Conservation (phyloP, 2,329 filamentous ascomycete species). For the Leptographium lundbergii region DNA sequence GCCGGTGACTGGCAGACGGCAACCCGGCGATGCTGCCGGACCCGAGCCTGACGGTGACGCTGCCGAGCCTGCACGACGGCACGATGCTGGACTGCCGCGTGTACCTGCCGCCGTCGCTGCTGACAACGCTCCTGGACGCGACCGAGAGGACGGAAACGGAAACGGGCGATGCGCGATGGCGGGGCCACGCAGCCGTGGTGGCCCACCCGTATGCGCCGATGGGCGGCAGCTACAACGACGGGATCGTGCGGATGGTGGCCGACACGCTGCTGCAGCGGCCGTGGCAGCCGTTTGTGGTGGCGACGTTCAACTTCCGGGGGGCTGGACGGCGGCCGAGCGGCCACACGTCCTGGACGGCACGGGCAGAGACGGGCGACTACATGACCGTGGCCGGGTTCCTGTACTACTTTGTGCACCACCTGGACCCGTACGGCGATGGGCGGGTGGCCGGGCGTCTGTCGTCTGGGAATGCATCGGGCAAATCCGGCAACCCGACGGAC, state of each 20-base stretch:
- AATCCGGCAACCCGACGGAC: no score
- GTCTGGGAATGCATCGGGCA: neutral
- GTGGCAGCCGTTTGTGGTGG: constrained; percentile 49
- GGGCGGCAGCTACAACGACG: constrained; percentile 76
- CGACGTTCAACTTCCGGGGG: constrained; percentile 86
- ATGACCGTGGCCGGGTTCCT: constrained; percentile 71
- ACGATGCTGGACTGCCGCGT: constrained; percentile 67
- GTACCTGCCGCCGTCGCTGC: constrained; percentile 52
- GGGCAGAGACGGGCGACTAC: constrained; percentile 72
- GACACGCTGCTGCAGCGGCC: constrained; percentile 33
- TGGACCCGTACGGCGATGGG: constrained; percentile 28
- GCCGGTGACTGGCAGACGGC: no score
- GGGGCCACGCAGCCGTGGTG: constrained; percentile 46
- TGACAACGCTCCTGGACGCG: constrained; percentile 14
- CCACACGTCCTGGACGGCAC: constrained; percentile 76
- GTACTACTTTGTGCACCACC: constrained; percentile 54
- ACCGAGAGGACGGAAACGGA: neutral
- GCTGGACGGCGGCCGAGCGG: constrained; percentile 27
- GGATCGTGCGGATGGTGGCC: constrained; percentile 56
- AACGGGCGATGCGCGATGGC: constrained; percentile 22
- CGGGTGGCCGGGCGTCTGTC: neutral
- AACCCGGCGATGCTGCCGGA: neutral
- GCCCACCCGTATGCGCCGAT: constrained; percentile 87
- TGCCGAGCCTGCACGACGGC: constrained; percentile 76
- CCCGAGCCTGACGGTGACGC: constrained; percentile 48